Evolutionary conservation across 495 filamentous ascomycete genomes (phyloP).

Genomic region (Letharia lupina): DNA sequence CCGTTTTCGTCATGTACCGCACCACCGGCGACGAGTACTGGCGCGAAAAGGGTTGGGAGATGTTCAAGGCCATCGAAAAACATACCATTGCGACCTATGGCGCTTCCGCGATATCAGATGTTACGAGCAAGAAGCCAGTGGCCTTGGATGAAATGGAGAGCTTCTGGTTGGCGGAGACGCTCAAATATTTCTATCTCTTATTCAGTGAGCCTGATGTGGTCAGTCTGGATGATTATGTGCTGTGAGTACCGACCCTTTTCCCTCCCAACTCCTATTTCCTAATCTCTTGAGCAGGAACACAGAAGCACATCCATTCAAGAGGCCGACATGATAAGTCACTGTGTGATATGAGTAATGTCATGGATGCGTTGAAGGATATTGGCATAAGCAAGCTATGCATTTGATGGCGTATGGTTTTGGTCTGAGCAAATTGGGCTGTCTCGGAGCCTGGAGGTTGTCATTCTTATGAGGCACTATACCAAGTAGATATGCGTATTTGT

Average conservation of each 20-base stretch:
- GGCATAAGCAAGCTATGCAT: conserved; percentile 8
- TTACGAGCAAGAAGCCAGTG: conserved; percentile 44
- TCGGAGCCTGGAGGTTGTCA: neutral
- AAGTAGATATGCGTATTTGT: neutral
- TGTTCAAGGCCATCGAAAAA: conserved; percentile 69
- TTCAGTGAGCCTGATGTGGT: conserved; percentile 64
- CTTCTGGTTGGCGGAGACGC: conserved; percentile 66
- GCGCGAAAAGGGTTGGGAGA: conserved; percentile 83
- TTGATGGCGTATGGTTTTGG: conserved; percentile 2
- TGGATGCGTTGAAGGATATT: neutral
- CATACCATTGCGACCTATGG: conserved; percentile 58
- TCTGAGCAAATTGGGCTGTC: neutral
- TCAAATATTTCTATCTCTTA: conserved; percentile 76
- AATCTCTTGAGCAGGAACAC: conserved; percentile 36
- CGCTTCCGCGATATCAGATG: conserved; percentile 67
- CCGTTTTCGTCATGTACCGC: conserved; percentile 92
- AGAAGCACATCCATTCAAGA: conserved; percentile 48
- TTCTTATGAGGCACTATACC: neutral
- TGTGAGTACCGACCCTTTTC: conserved; percentile 40
- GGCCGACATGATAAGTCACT: conserved; percentile 28
- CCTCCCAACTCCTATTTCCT: conserved; percentile 10
- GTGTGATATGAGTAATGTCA: neutral
- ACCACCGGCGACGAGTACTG: conserved; percentile 73
- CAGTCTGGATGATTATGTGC: conserved; percentile 75
- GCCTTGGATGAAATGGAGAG: conserved; percentile 43